phyloP scores from a whole-genome alignment of 2,329 filamentous ascomycete species.

The Penicillium rolfsii region DNA sequence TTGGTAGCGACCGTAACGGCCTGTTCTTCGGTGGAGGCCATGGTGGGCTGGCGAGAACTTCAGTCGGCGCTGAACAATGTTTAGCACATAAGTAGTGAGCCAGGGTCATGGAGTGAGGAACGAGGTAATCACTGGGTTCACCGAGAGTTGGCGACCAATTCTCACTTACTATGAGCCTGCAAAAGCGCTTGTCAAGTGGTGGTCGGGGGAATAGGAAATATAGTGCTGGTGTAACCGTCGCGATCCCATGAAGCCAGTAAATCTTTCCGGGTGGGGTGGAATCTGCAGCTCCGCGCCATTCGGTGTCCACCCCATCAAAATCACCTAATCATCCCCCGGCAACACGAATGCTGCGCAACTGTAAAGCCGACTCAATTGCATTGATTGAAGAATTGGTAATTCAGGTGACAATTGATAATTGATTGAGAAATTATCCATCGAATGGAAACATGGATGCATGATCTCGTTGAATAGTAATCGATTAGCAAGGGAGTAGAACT shows the following conservation, averaged over 20 bases:
- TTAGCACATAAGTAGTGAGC: not conserved
- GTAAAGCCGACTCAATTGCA: not conserved
- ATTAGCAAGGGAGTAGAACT: not conserved
- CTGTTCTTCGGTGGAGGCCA: slow-evolving; percentile 27
- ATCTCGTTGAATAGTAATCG: not conserved
- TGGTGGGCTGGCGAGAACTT: slow-evolving; percentile 24
- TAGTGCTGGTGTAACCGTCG: slow-evolving; percentile 5
- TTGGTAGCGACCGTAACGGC: slow-evolving; percentile 30
- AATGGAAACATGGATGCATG: not conserved
- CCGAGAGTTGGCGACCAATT: slow-evolving; percentile 3
- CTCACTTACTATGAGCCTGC: not conserved
- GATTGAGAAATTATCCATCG: not conserved
- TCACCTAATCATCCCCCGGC: slow-evolving; percentile 5
- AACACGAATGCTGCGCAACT: not conserved
- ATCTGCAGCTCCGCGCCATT: slow-evolving; percentile 16
- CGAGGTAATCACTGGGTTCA: slow-evolving; percentile 1
- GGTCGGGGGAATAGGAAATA: slow-evolving; percentile 3
- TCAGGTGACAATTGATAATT: not conserved
- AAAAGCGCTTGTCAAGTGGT: not conserved
- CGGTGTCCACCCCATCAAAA: slow-evolving; percentile 7
- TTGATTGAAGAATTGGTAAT: not conserved
- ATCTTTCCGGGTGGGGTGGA: slow-evolving; percentile 18
- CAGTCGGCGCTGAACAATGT: slow-evolving; percentile 4
- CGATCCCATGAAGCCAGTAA: slow-evolving; percentile 13
- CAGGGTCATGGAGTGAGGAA: not conserved